Base-by-base conservation (phyloP, 2,329 filamentous ascomycete genomes). In the Claviceps africana region DNA sequence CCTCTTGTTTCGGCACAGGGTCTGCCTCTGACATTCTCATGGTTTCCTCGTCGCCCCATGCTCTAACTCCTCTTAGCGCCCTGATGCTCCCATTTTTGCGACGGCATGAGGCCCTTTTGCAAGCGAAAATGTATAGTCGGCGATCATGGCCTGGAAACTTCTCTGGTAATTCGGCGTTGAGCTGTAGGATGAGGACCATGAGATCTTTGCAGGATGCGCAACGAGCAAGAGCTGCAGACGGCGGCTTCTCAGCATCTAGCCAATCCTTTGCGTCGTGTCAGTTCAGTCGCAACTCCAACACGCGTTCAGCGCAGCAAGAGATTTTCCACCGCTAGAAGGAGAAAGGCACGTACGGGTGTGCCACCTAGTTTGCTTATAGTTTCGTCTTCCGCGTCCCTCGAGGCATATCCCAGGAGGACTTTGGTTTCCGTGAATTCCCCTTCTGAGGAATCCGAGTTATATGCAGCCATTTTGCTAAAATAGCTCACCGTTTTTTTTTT, bases 111-210 rank as follows among this genome's bases (percentile, higher is more conserved):
- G 86, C 87, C 58, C 80, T 77, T 54, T 82, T 78, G 67, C 93
- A 98, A 19, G 79, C 79, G 66, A 95, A 89, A 13, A 98, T 75
- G 63, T 96, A 97, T 19, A 98, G 66, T 56, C 91, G 81, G 59
- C 93, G 78, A 62, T 96, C 88, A 67, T 97, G 88, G 52, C 83
- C 82, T 1, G 89, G 86, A 62, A 95, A 96, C 48, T 81, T 77
- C 52, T 91, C 85, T 15, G 89, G 90, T 3, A 97, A 76, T 64
- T 96, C 89, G 61, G 82, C 90, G 67, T 98, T 88, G 30, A 98
- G 78, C 67, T 98, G 89, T 47, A 98, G 78, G 3, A 98, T 78
- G 11, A 97, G 76, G 1, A 81, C 83, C 80, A 96, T 88, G 50
- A 88, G 70, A 50, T 82, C 79, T 58, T 88, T 86, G 79, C 93